Conservation (phyloP, 768 basidiomycete genomes). For the Leccinum arenicola region DNA sequence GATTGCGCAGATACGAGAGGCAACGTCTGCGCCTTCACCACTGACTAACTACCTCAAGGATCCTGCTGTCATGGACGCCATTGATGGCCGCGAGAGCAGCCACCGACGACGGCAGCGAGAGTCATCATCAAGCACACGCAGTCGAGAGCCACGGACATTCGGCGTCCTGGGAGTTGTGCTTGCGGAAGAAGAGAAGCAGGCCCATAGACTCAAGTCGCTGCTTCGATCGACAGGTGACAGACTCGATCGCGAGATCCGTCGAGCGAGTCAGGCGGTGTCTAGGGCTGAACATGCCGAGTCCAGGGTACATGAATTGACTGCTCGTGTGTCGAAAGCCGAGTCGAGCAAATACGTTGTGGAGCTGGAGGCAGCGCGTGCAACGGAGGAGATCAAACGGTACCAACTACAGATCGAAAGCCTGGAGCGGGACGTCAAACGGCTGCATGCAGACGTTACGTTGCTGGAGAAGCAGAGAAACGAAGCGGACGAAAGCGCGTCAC, state of each 20-base stretch:
- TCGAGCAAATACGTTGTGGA: constrained; percentile 38
- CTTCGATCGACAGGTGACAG: constrained; percentile 50
- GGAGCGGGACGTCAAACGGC: constrained; percentile 42
- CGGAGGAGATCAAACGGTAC: constrained; percentile 46
- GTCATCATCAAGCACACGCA: constrained; percentile 38
- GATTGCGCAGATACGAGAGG: constrained; percentile 41
- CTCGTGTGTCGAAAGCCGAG: constrained; percentile 41
- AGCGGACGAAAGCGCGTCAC: constrained; percentile 42
- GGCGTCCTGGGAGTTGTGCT: constrained; percentile 43
- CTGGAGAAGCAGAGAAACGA: constrained; percentile 38
- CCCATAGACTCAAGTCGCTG: constrained; percentile 51
- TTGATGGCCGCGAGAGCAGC: constrained; percentile 32
- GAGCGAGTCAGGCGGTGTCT: constrained; percentile 48
- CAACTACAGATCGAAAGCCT: constrained; percentile 46
- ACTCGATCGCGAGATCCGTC: constrained; percentile 54
- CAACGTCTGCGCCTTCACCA: constrained; percentile 43
- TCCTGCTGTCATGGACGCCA: constrained; percentile 36
- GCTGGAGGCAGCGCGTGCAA: constrained; percentile 38
- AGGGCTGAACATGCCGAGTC: constrained; percentile 53
- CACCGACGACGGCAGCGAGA: constrained; percentile 28
- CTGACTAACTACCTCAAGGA: constrained; percentile 44
- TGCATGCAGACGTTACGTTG: constrained; percentile 27
- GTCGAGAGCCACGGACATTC: constrained; percentile 38
- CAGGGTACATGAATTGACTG: constrained; percentile 40
- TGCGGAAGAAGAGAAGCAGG: constrained; percentile 56